phyloP scores from a whole-genome alignment of 352 stramenopile genomes.

The Phytophthora tubulina region DNA sequence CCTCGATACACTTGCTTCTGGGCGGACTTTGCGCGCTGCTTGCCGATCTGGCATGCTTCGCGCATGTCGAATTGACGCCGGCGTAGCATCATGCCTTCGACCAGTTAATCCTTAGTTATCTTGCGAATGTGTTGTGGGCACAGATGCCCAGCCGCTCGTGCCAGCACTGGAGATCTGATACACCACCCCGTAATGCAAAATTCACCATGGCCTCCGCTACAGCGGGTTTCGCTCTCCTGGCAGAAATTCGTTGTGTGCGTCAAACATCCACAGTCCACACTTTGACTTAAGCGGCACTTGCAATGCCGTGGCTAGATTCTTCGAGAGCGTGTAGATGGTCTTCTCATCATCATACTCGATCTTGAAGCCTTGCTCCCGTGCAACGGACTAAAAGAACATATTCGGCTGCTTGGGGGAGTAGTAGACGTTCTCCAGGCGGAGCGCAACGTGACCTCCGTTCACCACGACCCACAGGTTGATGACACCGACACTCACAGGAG shows the following conservation, averaged over 20 bases:
- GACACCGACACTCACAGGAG: too few relatives aligned
- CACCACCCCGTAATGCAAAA: not conserved
- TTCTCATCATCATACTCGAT: not conserved
- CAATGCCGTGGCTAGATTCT: not conserved
- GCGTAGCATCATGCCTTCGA: too few relatives aligned
- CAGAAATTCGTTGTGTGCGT: not conserved
- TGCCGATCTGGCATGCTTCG: too few relatives aligned
- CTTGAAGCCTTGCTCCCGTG: not conserved
- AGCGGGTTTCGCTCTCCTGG: not conserved
- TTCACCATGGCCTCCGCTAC: not conserved
- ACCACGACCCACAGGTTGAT: too few relatives aligned
- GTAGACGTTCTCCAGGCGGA: too few relatives aligned
- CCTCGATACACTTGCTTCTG: too few relatives aligned
- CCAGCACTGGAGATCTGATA: slow-evolving; percentile 11
- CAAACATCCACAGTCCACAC: not conserved
- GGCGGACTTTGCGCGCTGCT: too few relatives aligned
- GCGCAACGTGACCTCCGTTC: too few relatives aligned
- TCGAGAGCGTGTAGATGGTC: not conserved
- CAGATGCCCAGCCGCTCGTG: slow-evolving; percentile 14
- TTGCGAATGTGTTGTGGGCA: too few relatives aligned
- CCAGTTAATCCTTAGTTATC: too few relatives aligned
- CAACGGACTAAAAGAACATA: not conserved
- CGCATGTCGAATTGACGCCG: too few relatives aligned
- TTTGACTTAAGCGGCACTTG: not conserved
- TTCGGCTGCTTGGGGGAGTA: not conserved